These are phyloP conservation scores for Carex arenaria DNA, from an alignment of 202 grass and related monocot genomes.

Conservation along the genomic window DNA sequence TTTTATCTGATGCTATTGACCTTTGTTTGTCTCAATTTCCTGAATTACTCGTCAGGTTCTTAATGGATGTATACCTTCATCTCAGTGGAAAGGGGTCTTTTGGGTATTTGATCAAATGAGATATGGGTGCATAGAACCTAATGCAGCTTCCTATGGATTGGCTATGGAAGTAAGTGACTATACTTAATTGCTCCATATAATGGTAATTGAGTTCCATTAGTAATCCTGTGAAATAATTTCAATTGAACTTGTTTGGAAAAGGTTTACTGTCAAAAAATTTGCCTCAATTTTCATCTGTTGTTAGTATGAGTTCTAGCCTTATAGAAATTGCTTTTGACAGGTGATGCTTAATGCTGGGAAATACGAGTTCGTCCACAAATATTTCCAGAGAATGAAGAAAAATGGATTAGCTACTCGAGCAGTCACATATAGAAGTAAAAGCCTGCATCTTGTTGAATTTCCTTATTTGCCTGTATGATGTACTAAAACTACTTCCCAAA, in stretches of 20 bases:
- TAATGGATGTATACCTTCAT: slow-evolving; percentile 73
- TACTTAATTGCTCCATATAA: not conserved
- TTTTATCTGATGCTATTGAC: not conserved
- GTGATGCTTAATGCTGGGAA: slow-evolving; percentile 92
- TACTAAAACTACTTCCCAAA: not conserved
- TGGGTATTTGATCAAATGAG: slow-evolving; percentile 93
- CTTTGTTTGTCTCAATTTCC: slow-evolving; percentile 11
- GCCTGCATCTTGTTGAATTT: not conserved
- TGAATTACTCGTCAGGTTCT: slow-evolving; percentile 48
- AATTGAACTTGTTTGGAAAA: not conserved
- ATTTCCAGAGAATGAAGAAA: slow-evolving; percentile 85
- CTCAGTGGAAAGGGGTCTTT: slow-evolving; percentile 94
- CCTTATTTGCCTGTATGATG: not conserved
- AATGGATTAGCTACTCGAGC: slow-evolving; percentile 67
- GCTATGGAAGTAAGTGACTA: slow-evolving; percentile 81
- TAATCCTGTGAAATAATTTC: not conserved
- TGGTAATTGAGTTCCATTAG: not conserved
- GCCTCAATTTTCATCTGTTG: not conserved
- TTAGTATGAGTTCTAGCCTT: slow-evolving; percentile 34
- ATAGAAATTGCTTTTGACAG: slow-evolving; percentile 53
- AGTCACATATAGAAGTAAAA: slow-evolving; percentile 78
- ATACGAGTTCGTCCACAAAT: slow-evolving; percentile 83
- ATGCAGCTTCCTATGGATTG: slow-evolving; percentile 73
- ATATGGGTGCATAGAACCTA: slow-evolving; percentile 56
- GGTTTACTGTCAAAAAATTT: not conserved